Base-by-base conservation (phyloP, 306 rosid genomes). In the Parietaria judaica region DNA sequence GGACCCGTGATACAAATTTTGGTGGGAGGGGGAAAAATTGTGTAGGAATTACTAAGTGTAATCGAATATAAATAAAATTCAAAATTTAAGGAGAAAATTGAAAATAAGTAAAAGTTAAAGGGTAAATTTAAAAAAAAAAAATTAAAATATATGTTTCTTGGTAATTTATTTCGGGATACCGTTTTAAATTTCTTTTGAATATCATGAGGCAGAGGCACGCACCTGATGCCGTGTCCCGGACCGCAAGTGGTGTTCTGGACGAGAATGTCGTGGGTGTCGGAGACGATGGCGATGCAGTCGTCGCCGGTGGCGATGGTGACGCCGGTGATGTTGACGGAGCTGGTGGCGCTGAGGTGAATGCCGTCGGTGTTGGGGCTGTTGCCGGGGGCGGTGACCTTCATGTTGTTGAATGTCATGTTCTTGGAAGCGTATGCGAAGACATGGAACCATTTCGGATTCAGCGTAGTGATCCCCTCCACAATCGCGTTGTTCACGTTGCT, bases 331-430 rank as follows among this genome's bases (percentile, higher is more conserved):
- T n/a, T 72, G 13, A 84, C 76, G 1, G 6, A 5, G 11, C 9
- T 11, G 12, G 83, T 68, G 5, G 16, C 0, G 62, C 95, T 83
- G 0, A 82, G 12, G 31, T 86, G 89, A 12, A 84, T 70, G n/a
- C 97, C 97, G 3, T 86, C 90, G 0, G 97, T 90, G 80, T 86
- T 86, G 0, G 97, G 95, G 64, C 95, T 90, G 2, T 79, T 48
- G 0, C 47, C 76, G 0, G 95, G 89, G 0, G 97, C 95, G 0
- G 45, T 79, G 41, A 84, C 60, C 1, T 55, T 65, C 9, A 89
- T 52, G 60, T 62, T 8, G 1, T 44, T 14, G 7, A 74, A 51
- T 3, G 75, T 63, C 7, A 89, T 0, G 56, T 86, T 82, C 54
- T 3, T 36, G 61, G 79, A 66, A 0, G 31, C 12, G 12, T 36